Percentiles rank a stretch among this genome's conserved stretches.
phyloP scores from a whole-genome alignment of 352 stramenopile species.

The Thalassiosira allenii region DNA sequence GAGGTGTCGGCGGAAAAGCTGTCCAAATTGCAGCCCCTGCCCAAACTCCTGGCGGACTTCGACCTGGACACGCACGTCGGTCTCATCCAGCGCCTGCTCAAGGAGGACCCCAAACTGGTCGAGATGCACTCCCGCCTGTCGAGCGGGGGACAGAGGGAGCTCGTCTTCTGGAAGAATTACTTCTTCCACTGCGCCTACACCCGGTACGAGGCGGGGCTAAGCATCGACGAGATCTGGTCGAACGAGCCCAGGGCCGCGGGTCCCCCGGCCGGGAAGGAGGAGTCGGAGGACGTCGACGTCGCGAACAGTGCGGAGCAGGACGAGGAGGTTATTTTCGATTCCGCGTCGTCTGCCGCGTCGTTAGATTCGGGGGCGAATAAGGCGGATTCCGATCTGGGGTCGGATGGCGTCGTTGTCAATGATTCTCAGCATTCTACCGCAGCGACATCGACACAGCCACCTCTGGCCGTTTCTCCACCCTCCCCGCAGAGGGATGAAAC shows the following conservation, averaged over 20 bases:
- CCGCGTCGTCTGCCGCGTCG: constrained; percentile 13
- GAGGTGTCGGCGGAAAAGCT: constrained; percentile 68
- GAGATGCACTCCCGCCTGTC: constrained; percentile 67
- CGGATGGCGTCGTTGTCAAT: background rate
- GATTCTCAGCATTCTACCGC: constrained; percentile 8
- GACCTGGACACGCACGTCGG: constrained; percentile 84
- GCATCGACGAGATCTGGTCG: constrained; percentile 86
- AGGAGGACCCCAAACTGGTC: constrained; percentile 73
- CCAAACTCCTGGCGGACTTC: constrained; percentile 72
- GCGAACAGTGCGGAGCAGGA: constrained; percentile 30
- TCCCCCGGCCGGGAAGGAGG: constrained; percentile 4
- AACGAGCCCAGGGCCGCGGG: constrained; percentile 38
- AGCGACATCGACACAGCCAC: background rate
- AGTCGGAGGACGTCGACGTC: constrained; percentile 30
- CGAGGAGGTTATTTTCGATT: constrained; percentile 51
- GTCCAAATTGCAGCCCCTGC: constrained; percentile 75
- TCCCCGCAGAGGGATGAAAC: constrained; percentile 13
- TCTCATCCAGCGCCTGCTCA: constrained; percentile 78
- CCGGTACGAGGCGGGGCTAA: constrained; percentile 80
- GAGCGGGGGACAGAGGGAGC: constrained; percentile 68
- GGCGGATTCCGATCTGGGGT: background rate
- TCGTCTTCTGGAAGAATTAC: constrained; percentile 85
- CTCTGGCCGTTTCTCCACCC: background rate
- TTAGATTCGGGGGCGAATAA: background rate
- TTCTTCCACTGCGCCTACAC: constrained; percentile 81